phyloP scores from a whole-genome alignment of 1,284 basidiomycete species.

The Ustilago sp. region DNA sequence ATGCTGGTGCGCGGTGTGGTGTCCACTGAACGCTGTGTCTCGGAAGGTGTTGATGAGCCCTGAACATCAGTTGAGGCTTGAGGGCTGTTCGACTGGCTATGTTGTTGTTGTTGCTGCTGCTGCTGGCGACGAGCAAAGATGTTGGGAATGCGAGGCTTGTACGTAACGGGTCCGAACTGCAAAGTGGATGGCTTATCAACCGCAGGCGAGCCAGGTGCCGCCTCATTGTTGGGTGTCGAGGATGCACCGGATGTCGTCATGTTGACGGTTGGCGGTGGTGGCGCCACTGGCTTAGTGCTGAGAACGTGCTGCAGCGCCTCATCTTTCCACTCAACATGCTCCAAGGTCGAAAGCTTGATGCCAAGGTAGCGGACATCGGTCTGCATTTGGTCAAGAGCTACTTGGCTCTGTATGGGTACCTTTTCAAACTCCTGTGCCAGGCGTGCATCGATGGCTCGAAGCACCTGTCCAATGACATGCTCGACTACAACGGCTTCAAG shows the following conservation, averaged over 20 bases:
- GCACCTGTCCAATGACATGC: slow-evolving; percentile 59
- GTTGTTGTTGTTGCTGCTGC: slow-evolving; percentile 32
- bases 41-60: slow-evolving; percentile 11
- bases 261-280: slow-evolving; percentile 22
- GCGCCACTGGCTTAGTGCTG: slow-evolving; percentile 27
- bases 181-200: slow-evolving; percentile 31
- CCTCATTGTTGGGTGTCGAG: slow-evolving; percentile 31
- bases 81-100: slow-evolving; percentile 31
- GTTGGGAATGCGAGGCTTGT: slow-evolving; percentile 49
- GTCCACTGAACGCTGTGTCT: slow-evolving; percentile 24
- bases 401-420: slow-evolving; percentile 46
- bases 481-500: slow-evolving; percentile 71
- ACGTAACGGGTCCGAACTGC: slow-evolving; percentile 39
- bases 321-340: slow-evolving; percentile 59
- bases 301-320: slow-evolving; percentile 47
- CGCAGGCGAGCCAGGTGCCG: slow-evolving; percentile 34
- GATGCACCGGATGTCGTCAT: slow-evolving; percentile 24
- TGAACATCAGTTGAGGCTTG: slow-evolving; percentile 33
- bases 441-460: slow-evolving; percentile 56
- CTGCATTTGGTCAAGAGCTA: slow-evolving; percentile 44
- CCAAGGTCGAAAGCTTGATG: slow-evolving; percentile 53
- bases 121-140: slow-evolving; percentile 53
- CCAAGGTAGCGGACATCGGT: slow-evolving; percentile 53
- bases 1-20: slow-evolving; percentile 35
- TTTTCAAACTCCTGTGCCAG: slow-evolving; percentile 55